phyloP scores from a whole-genome alignment of 768 basidiomycete species.

The Suillus bovinus region DNA sequence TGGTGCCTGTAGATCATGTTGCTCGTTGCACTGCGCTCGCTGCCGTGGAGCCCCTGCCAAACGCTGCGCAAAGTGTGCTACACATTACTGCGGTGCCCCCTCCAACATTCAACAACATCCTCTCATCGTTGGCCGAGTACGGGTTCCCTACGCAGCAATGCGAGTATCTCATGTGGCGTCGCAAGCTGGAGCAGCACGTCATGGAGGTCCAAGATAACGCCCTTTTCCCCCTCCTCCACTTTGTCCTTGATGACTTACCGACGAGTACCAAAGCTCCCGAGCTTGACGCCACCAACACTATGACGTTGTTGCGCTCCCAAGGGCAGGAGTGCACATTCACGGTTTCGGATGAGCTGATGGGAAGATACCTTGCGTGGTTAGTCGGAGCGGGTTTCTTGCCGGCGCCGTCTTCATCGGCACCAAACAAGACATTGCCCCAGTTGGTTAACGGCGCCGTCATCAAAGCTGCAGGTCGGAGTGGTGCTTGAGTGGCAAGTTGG shows the following conservation, averaged over 20 bases:
- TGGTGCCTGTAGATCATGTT: constrained; percentile 97
- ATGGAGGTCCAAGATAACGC: constrained; percentile 96
- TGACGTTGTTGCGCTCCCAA: constrained; percentile 53
- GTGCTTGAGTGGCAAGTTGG: constrained; percentile 34
- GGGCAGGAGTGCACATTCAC: constrained; percentile 44
- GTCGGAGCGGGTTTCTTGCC: constrained; percentile 82
- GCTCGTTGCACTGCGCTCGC: constrained; percentile 80
- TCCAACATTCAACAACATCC: constrained; percentile 86
- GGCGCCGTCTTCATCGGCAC: constrained; percentile 40
- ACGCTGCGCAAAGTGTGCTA: constrained; percentile 56
- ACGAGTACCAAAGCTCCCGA: constrained; percentile 94
- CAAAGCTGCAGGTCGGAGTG: constrained; percentile 72
- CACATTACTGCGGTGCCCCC: constrained; percentile 87
- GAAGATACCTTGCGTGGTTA: constrained; percentile 91
- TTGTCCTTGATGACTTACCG: constrained; percentile 95
- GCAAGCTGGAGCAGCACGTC: constrained; percentile 91
- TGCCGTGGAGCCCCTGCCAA: constrained; percentile 57
- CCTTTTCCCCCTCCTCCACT: constrained; percentile 94
- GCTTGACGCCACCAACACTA: constrained; percentile 84
- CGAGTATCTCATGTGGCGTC: constrained; percentile 92
- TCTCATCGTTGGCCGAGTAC: constrained; percentile 70
- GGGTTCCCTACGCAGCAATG: constrained; percentile 78
- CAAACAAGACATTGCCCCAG: constrained; percentile 50
- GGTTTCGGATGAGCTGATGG: constrained; percentile 77
- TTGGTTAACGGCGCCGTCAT: constrained; percentile 41